Conservation (phyloP, 495 filamentous ascomycete species). For the Penicillium parvum region DNA sequence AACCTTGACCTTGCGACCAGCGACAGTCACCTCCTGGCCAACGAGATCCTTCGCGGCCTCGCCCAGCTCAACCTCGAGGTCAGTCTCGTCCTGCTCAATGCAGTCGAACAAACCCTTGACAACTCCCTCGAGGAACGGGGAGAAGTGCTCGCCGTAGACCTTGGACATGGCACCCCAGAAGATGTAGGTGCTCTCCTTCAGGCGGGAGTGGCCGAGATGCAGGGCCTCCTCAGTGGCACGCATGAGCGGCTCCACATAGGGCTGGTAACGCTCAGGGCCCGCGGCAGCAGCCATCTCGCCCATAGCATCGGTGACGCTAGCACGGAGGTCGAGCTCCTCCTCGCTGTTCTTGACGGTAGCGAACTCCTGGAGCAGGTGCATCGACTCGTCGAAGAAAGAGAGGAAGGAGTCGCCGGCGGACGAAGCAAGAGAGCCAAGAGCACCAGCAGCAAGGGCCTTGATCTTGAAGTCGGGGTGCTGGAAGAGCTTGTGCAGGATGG, state of each 20-base stretch:
- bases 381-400: slow-evolving; percentile 84
- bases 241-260: slow-evolving; percentile 86
- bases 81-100: slow-evolving; percentile 85
- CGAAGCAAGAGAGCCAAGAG: slow-evolving; percentile 83
- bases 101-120: slow-evolving; percentile 80
- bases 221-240: slow-evolving; percentile 86
- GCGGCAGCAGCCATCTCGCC: slow-evolving; percentile 88
- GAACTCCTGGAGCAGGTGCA: slow-evolving; percentile 79
- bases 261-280: slow-evolving; percentile 79
- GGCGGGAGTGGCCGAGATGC: slow-evolving; percentile 79
- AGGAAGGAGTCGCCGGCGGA: slow-evolving; percentile 77
- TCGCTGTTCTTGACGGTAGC: slow-evolving; percentile 81
- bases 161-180: slow-evolving; percentile 92
- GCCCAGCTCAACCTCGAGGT: slow-evolving; percentile 73
- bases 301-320: slow-evolving; percentile 84
- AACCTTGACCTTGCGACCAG: slow-evolving; percentile 81
- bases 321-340: slow-evolving; percentile 85
- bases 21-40: slow-evolving; percentile 69
- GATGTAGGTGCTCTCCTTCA: slow-evolving; percentile 94
- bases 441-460: slow-evolving; percentile 82
- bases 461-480: slow-evolving; percentile 80
- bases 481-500: slow-evolving; percentile 76
- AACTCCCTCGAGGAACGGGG: slow-evolving; percentile 78
- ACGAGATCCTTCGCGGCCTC: slow-evolving; percentile 74
- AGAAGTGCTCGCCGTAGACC: slow-evolving; percentile 88